Conservation (phyloP, 257 asterid genomes). For the Marsdenia floribunda region DNA sequence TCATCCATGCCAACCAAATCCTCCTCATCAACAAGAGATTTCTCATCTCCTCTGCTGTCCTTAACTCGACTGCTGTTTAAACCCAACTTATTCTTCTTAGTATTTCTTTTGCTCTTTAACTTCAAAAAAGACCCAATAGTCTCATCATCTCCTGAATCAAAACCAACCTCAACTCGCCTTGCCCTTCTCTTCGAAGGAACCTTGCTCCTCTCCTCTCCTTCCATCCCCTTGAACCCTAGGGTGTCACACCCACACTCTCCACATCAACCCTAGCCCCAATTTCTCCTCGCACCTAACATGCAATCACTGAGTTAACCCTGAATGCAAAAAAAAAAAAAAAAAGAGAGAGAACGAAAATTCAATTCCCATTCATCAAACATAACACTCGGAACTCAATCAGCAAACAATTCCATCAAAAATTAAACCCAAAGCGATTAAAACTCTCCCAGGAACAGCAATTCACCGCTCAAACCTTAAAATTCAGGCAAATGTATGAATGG, state of each 20-base stretch:
- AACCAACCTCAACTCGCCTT: slow-evolving; percentile 27
- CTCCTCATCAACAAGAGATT: slow-evolving; percentile 36
- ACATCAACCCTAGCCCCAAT: slow-evolving; percentile 53
- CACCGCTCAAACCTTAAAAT: slow-evolving; percentile 4
- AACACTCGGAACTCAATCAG: background rate
- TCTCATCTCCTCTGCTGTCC: slow-evolving; percentile 31
- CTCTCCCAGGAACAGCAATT: background rate
- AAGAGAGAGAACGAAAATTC: slow-evolving; percentile 4
- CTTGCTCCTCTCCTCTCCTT: slow-evolving; percentile 44
- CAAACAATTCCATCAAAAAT: background rate
- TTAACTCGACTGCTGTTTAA: slow-evolving; percentile 37
- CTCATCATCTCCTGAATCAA: slow-evolving; percentile 75
- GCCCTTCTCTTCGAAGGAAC: slow-evolving; percentile 51
- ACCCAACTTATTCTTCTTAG: slow-evolving; percentile 51
- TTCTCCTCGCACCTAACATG: slow-evolving; percentile 23
- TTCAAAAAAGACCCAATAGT: slow-evolving; percentile 72
- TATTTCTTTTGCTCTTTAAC: slow-evolving; percentile 49
- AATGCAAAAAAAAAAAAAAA: background rate
- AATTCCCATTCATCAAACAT: background rate
- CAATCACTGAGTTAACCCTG: slow-evolving; percentile 6
- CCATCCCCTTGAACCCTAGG: slow-evolving; percentile 55
- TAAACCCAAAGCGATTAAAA: background rate
- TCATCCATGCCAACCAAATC: slow-evolving; percentile 82
- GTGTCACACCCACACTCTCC: slow-evolving; percentile 38
- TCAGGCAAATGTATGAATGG: background rate